phyloP scores from a whole-genome alignment of 176 grass and related monocot species.

The Avena atlantica region DNA sequence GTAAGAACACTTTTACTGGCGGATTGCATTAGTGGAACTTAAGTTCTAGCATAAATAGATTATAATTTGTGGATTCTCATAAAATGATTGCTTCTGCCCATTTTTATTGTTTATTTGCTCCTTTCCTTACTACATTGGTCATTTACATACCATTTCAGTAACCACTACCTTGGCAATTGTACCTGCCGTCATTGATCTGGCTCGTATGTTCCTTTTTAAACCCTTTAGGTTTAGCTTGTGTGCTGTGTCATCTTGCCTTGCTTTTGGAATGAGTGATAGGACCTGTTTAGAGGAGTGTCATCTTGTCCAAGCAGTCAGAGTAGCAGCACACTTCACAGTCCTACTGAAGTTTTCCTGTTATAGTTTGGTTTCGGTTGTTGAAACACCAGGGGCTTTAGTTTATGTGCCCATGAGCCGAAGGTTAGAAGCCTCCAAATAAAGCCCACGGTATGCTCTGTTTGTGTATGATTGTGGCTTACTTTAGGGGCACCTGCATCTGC shows the following conservation, averaged over 20 bases:
- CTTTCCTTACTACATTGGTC: not conserved
- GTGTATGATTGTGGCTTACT: not conserved
- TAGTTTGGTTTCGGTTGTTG: slow-evolving; percentile 17
- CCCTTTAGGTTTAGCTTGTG: not conserved
- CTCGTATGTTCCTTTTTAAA: not conserved
- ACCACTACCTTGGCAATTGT: not conserved
- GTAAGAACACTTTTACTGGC: not conserved
- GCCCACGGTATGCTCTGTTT: not conserved
- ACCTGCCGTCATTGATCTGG: not conserved
- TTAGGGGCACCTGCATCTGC: not conserved
- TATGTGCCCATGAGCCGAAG: not conserved
- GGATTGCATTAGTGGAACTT: not conserved
- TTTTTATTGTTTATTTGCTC: not conserved
- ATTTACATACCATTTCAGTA: not conserved
- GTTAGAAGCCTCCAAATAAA: slow-evolving; percentile 6
- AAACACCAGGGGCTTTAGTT: not conserved
- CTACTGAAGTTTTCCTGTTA: not conserved
- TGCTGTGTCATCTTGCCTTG: not conserved
- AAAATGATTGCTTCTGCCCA: not conserved
- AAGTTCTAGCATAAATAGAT: not conserved
- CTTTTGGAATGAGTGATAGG: not conserved
- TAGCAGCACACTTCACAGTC: not conserved
- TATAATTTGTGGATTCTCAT: not conserved
- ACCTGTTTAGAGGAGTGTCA: not conserved
- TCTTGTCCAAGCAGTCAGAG: not conserved